phyloP scores from a whole-genome alignment of 306 rosid species.

The Dryas alaskensis region DNA sequence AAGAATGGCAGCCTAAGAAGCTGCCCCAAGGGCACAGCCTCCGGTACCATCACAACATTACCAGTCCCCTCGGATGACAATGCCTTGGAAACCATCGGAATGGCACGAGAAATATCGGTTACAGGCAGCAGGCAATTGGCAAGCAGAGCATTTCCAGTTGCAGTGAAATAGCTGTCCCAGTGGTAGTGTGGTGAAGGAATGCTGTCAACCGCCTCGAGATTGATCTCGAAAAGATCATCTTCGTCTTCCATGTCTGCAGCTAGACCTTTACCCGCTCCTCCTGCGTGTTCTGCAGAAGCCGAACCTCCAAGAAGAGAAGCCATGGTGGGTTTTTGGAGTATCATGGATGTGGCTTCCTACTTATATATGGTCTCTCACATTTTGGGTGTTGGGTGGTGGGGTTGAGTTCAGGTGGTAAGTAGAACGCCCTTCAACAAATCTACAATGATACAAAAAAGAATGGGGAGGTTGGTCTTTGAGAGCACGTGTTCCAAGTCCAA shows the following conservation, averaged over 20 bases:
- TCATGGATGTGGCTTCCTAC: neutral
- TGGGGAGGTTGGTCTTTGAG: constrained; percentile 20
- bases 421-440: constrained; percentile 65
- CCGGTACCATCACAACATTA: constrained; percentile 25
- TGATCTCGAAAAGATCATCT: constrained; percentile 68
- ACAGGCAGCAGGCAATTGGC: constrained; percentile 72
- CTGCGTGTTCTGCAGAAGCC: constrained; percentile 19
- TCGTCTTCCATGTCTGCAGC: constrained; percentile 45
- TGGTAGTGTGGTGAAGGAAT: constrained; percentile 32
- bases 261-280: constrained; percentile 14
- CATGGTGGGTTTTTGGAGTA: constrained; percentile 29
- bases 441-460: constrained; percentile 19
- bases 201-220: constrained; percentile 45
- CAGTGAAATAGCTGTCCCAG: constrained; percentile 37
- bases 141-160: constrained; percentile 49
- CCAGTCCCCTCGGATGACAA: constrained; percentile 14
- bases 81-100: constrained; percentile 41
- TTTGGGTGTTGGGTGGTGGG: constrained; percentile 9
- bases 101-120: constrained; percentile 53
- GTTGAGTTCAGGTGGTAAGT: constrained; percentile 51
- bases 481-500: constrained; percentile 42
- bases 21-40: constrained; percentile 42
- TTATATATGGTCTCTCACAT: neutral
- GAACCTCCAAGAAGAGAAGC: constrained; percentile 21
- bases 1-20: constrained; percentile 50